Evolutionary conservation across 2,329 filamentous ascomycete species (phyloP).

Genomic region (Pezicula radicicola): DNA sequence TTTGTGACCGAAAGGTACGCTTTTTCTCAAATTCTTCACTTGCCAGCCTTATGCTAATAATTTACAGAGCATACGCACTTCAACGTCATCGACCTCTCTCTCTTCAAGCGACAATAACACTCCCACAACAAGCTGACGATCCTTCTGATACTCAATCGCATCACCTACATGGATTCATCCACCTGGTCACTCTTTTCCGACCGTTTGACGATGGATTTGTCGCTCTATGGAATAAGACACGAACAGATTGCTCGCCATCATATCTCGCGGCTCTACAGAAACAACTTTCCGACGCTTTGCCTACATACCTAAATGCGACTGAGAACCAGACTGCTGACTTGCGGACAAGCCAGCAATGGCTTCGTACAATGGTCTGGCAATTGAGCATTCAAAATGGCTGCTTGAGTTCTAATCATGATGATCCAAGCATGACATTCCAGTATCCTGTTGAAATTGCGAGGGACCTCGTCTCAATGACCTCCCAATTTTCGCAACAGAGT

Average conservation of each 20-base stretch:
- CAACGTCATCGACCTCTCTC: slow-evolving; percentile 68
- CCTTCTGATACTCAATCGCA: slow-evolving; percentile 50
- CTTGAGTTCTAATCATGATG: slow-evolving; percentile 42
- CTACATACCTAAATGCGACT: slow-evolving; percentile 45
- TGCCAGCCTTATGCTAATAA: slow-evolving; percentile 7
- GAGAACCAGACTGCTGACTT: slow-evolving; percentile 55
- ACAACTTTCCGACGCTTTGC: slow-evolving; percentile 54
- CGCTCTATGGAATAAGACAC: slow-evolving; percentile 64
- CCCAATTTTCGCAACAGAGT: slow-evolving; percentile 67
- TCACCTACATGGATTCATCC: slow-evolving; percentile 53
- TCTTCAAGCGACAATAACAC: slow-evolving; percentile 64
- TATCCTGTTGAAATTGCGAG: slow-evolving; percentile 61
- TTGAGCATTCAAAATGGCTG: slow-evolving; percentile 53
- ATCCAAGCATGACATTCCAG: slow-evolving; percentile 57
- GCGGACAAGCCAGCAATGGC: slow-evolving; percentile 60
- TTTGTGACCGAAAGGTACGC: slow-evolving; percentile 67
- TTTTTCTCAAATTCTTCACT: neutral
- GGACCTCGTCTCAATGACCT: slow-evolving; percentile 63
- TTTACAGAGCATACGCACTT: slow-evolving; percentile 61
- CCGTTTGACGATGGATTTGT: slow-evolving; percentile 65
- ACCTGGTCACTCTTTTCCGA: slow-evolving; percentile 60
- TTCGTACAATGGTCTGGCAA: slow-evolving; percentile 63
- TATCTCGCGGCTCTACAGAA: slow-evolving; percentile 59
- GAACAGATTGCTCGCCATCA: slow-evolving; percentile 51
- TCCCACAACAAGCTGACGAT: slow-evolving; percentile 61